Base-by-base conservation (phyloP, 176 grass and related monocot genomes). In the Triticum turgidum region DNA sequence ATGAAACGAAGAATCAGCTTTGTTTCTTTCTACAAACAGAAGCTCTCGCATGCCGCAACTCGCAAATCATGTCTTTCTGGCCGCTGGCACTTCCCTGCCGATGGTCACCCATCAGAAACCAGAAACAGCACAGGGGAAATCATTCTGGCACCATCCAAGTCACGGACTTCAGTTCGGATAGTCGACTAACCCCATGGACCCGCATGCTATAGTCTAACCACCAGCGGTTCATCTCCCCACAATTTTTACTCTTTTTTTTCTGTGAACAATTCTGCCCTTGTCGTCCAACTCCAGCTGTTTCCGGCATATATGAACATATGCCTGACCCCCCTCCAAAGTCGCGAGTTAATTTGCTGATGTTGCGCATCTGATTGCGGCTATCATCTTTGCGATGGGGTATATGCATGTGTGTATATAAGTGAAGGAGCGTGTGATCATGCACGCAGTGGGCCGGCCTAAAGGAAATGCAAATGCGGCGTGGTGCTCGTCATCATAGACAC, bases 401-500 rank as follows among this genome's bases (percentile, higher is more conserved):
- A 10, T 77, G 65, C 30, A 78, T 78, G 73, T 51, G 62, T 64
- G n/a, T 24, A 37, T 61, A 38, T 62, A 51, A 18, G 51, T 54
- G 51, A 54, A 18, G 51, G 51, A 7, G 51, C 61, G 12, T 54
- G 80, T 73, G 58, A 91, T 87, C 85, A 84, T 91, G 75, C 70
- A 25, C 35, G 11, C 35, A 35, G 80, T 90, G 84, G 89, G 71
- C 68, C 61, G 89, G 61, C 67, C 61, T 78, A 66, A 79, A 61
- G 38, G 49, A 45, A 61, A 75, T 78, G 69, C 41, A 78, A 74
- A 27, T 37, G 61, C 68, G 78, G 35, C 47, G 24, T 83, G 35
- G 37, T 83, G 81, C 68, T 76, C 68, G 49, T 77, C 80, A 85
- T 85, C 77, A 85, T 89, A 44, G 56, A 39, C 39, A 54, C 61